phyloP scores from a whole-genome alignment of 148 eudicot species.

The Suaeda aralocaspica region DNA sequence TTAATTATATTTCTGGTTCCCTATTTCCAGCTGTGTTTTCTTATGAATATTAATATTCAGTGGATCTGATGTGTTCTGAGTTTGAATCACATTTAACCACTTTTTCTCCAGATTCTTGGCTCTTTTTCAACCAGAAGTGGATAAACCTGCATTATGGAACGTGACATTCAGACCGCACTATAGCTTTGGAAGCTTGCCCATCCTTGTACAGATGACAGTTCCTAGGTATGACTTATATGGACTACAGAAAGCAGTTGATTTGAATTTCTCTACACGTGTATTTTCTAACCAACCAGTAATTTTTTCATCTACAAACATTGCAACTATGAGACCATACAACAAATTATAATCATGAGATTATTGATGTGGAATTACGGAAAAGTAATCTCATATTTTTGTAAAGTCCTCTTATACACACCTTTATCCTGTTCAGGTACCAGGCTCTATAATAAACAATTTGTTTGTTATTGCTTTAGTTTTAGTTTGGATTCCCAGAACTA shows the following conservation, averaged over 20 bases:
- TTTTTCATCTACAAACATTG: background rate
- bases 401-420: too few species aligned
- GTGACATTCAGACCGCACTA: constrained; percentile 77
- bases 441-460: background rate
- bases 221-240: constrained; percentile 43
- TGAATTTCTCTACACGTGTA: background rate
- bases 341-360: background rate
- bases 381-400: background rate
- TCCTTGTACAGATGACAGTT: constrained; percentile 47
- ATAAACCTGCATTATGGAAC: constrained; percentile 86
- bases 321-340: background rate
- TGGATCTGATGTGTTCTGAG: background rate
- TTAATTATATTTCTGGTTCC: background rate
- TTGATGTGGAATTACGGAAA: background rate
- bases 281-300: background rate
- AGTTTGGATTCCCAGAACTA: background rate
- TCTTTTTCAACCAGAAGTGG: constrained; percentile 77
- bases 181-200: constrained; percentile 57
- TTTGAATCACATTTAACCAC: constrained; percentile 12
- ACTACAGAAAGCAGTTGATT: background rate
- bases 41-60: background rate
- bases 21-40: background rate
- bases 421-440: background rate
- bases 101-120: constrained; percentile 70
- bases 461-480: background rate